Evolutionary conservation across 1,284 basidiomycete species (phyloP).

Genomic region (Vanrija sp.): DNA sequence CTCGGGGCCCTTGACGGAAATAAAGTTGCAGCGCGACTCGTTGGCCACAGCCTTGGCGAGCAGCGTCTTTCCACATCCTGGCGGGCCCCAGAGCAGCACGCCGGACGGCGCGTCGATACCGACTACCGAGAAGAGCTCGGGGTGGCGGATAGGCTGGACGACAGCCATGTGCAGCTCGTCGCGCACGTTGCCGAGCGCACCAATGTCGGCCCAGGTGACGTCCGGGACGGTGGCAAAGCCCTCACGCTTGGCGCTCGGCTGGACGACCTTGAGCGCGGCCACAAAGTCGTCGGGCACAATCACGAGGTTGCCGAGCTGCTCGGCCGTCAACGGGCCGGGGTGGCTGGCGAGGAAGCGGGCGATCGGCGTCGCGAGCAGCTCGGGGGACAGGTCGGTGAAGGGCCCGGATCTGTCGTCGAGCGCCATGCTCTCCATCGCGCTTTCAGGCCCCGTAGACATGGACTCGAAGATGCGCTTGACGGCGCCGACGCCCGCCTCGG

Average conservation of each 20-base stretch:
- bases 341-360: constrained; percentile 83
- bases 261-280: constrained; percentile 74
- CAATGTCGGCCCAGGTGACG: constrained; percentile 91
- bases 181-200: constrained; percentile 78
- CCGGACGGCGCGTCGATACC: constrained; percentile 86
- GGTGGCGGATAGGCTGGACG: constrained; percentile 87
- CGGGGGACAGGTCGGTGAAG: constrained; percentile 37
- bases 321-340: constrained; percentile 67
- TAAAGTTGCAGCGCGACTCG: constrained; percentile 90
- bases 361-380: constrained; percentile 65
- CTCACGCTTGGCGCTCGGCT: constrained; percentile 94
- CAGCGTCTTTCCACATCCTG: constrained; percentile 94
- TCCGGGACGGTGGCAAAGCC: constrained; percentile 96
- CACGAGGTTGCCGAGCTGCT: constrained; percentile 72
- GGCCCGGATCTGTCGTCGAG: constrained; percentile 31
- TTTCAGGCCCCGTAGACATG: constrained; percentile 56
- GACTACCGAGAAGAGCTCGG: constrained; percentile 80
- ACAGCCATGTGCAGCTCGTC: constrained; percentile 97
- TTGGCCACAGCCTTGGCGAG: constrained; percentile 96
- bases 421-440: constrained; percentile 20
- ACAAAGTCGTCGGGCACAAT: constrained; percentile 78
- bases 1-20: constrained; percentile 95
- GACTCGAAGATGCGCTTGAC: constrained; percentile 93
- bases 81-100: constrained; percentile 96
- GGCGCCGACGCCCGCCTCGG: constrained; percentile 90